Conservation (phyloP, 805 yeast genomes). For the Candida sonorensis region DNA sequence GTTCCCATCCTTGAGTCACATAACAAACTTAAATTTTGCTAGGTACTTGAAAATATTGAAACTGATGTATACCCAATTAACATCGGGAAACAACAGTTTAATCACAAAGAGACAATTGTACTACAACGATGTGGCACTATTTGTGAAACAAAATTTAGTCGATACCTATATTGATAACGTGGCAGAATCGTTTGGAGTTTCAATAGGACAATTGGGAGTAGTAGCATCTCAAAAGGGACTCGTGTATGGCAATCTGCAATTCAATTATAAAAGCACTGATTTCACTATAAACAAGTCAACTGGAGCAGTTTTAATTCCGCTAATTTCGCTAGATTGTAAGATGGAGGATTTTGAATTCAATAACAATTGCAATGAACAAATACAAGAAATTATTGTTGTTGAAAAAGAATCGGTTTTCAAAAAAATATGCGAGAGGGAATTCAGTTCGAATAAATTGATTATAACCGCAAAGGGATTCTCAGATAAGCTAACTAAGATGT, state of each 20-base stretch:
- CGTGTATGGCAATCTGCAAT: conserved; percentile 33
- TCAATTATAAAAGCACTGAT: conserved; percentile 11
- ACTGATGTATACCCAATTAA: conserved; percentile 12
- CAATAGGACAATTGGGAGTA: conserved; percentile 34
- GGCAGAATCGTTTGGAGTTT: conserved; percentile 30
- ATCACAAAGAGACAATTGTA: conserved; percentile 51
- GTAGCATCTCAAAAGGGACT: conserved; percentile 53
- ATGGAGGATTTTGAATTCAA: conserved; percentile 12
- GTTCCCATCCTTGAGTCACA: conserved; percentile 15
- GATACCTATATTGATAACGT: conserved; percentile 34
- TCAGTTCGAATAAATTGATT: conserved; percentile 19
- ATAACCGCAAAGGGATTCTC: conserved; percentile 69
- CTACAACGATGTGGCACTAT: conserved; percentile 50
- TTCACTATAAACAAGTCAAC: conserved; percentile 8
- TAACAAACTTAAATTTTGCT: conserved; percentile 14
- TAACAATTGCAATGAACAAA: not conserved
- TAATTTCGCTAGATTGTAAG: conserved; percentile 21
- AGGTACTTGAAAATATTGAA: conserved; percentile 18
- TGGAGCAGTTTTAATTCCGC: conserved; percentile 32
- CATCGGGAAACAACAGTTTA: not conserved
- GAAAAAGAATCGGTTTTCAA: conserved; percentile 49
- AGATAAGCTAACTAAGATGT: conserved; percentile 43
- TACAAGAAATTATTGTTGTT: conserved; percentile 32
- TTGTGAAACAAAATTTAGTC: conserved; percentile 36
- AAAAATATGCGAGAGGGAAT: conserved; percentile 19